Conservation (phyloP, 1,139 yeast genomes). For the Saccharomycopsis hybrid region DNA sequence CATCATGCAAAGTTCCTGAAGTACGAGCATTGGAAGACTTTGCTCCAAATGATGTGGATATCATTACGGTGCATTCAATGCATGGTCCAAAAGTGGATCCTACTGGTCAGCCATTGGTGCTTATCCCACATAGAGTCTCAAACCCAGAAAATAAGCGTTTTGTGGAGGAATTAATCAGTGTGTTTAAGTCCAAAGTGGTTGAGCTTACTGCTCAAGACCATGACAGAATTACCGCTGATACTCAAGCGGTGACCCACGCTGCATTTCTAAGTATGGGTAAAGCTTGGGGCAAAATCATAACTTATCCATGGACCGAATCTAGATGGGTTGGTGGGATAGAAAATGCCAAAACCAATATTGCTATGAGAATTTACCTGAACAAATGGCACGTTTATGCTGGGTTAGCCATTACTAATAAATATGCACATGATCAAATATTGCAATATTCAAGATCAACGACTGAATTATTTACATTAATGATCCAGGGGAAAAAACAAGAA, state of each 20-base stretch:
- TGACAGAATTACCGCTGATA: constrained; percentile 93
- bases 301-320: constrained; percentile 84
- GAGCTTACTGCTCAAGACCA: constrained; percentile 76
- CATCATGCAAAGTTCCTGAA: constrained; percentile 91
- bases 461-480: constrained; percentile 76
- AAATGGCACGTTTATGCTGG: constrained; percentile 99
- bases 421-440: constrained; percentile 85
- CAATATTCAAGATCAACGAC: constrained; percentile 86
- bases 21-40: constrained; percentile 73
- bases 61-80: constrained; percentile 80
- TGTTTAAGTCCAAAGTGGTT: constrained; percentile 76
- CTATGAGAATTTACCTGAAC: constrained; percentile 82
- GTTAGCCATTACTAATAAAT: constrained; percentile 88
- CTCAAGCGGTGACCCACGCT: constrained; percentile 98
- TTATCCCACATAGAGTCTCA: constrained; percentile 67
- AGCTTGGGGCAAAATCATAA: constrained; percentile 81
- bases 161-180: constrained; percentile 58
- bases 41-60: constrained; percentile 73
- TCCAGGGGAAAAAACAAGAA: constrained; percentile 57
- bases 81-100: constrained; percentile 93
- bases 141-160: constrained; percentile 46
- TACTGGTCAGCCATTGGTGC: constrained; percentile 85
- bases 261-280: constrained; percentile 95
- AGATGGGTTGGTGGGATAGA: constrained; percentile 92
- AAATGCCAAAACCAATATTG: constrained; percentile 90